A percentile compares a stretch with the other conserved stretches of the same genome.
These are phyloP conservation scores for Tuber indicum DNA, from an alignment of 495 filamentous ascomycete species.

Conservation along the genomic window DNA sequence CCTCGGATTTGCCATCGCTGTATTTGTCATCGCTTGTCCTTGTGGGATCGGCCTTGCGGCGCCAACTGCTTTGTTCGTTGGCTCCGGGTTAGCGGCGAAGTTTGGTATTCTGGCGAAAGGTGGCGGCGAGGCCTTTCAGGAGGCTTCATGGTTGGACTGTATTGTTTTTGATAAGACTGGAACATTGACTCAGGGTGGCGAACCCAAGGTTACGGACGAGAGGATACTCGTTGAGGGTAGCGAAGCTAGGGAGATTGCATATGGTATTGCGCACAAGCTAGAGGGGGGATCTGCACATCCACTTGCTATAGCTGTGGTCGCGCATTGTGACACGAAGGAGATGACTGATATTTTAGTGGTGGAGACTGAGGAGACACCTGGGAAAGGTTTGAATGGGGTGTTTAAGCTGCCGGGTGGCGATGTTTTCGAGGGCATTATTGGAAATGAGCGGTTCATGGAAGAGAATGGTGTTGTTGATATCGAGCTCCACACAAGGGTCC, in stretches of 20 bases:
- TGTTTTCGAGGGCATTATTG: slow-evolving; percentile 64
- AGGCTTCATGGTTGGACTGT: slow-evolving; percentile 75
- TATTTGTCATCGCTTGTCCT: slow-evolving; percentile 92
- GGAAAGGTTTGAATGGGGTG: slow-evolving; percentile 69
- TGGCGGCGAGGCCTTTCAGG: slow-evolving; percentile 94
- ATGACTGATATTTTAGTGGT: slow-evolving; percentile 44
- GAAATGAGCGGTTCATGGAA: slow-evolving; percentile 70
- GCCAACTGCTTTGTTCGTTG: slow-evolving; percentile 89
- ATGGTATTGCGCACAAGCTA: slow-evolving; percentile 56
- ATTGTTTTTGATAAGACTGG: slow-evolving; percentile 97
- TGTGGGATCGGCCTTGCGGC: slow-evolving; percentile 89
- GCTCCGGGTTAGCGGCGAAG: slow-evolving; percentile 77
- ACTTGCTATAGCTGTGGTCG: slow-evolving; percentile 71
- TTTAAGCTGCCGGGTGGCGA: slow-evolving; percentile 49
- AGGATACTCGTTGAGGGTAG: slow-evolving; percentile 49
- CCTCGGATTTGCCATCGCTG: slow-evolving; percentile 84
- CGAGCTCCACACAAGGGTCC: slow-evolving; percentile 43
- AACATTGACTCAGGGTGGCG: slow-evolving; percentile 78
- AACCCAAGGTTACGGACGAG: slow-evolving; percentile 70
- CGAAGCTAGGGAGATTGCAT: slow-evolving; percentile 36
- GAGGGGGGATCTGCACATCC: slow-evolving; percentile 85
- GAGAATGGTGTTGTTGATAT: slow-evolving; percentile 45
- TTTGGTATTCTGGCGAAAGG: slow-evolving; percentile 88
- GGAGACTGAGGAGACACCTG: slow-evolving; percentile 66
- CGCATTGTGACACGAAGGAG: slow-evolving; percentile 53